Conservation (phyloP, 164 flowering plant species). For the Kingdonia uniflora region DNA sequence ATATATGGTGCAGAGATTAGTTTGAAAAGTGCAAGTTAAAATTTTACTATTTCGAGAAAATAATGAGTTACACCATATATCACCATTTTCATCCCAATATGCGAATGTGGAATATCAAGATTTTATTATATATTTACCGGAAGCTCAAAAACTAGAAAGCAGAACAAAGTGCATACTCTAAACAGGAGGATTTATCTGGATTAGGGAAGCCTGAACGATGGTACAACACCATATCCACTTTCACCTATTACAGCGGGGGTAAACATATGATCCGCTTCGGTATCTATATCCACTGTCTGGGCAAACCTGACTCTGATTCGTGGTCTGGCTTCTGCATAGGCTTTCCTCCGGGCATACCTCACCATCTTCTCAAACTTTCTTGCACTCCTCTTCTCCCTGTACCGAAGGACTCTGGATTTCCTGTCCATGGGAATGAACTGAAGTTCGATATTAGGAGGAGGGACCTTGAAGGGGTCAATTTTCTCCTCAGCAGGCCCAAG, state of each 20-base stretch:
- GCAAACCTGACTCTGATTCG: constrained; percentile 89
- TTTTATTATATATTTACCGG: too few relatives aligned
- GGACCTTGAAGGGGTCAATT: constrained; percentile 52
- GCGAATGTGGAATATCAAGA: too few relatives aligned
- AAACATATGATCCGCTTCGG: constrained; percentile 58
- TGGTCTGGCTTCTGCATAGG: constrained; percentile 86
- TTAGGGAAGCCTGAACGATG: constrained; percentile 40
- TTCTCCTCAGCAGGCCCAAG: constrained; percentile 50
- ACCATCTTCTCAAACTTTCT: constrained; percentile 90
- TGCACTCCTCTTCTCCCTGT: constrained; percentile 75
- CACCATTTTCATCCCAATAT: too few relatives aligned
- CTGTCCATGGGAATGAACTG: constrained; percentile 63
- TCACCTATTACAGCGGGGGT: constrained; percentile 39
- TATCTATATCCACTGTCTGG: constrained; percentile 51
- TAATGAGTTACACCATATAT: too few relatives aligned
- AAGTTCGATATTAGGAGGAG: constrained; percentile 34
- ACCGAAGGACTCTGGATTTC: constrained; percentile 74
- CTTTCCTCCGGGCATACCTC: constrained; percentile 88
- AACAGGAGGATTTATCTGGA: too few relatives aligned
- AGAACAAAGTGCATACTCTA: too few relatives aligned
- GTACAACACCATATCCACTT: constrained; percentile 53
- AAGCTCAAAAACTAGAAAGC: too few relatives aligned
- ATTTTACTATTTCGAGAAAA: too few relatives aligned
- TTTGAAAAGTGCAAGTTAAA: too few relatives aligned
- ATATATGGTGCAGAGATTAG: too few relatives aligned